A percentile compares a stretch with the other conserved stretches of the same genome.
Evolutionary conservation across 164 flowering plant genomes (phyloP).

Genomic region (Liriodendron chinense): DNA sequence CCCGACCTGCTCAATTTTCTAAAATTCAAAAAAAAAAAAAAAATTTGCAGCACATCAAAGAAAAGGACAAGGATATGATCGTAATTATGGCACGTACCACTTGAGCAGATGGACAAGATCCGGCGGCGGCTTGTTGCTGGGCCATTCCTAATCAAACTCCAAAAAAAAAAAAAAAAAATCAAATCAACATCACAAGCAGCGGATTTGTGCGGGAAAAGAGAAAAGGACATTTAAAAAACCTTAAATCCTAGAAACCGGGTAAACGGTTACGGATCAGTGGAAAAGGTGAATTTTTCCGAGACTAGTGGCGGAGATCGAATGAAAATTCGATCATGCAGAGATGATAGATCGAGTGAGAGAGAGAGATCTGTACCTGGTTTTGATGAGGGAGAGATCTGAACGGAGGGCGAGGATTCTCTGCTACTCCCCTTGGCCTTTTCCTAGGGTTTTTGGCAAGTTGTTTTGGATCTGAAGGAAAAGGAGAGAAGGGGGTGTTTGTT

Average conservation of each 20-base stretch:
- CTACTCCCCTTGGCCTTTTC: not conserved
- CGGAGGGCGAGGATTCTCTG: not conserved
- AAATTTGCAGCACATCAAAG: not conserved
- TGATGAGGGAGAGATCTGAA: not conserved
- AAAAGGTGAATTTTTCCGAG: not conserved
- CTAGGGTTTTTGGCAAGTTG: not conserved
- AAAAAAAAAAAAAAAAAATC: not conserved
- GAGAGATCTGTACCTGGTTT: not conserved
- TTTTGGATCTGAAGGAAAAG: not conserved
- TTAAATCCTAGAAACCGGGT: not conserved
- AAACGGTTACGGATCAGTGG: not conserved
- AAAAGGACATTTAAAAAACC: not conserved
- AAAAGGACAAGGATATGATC: not conserved
- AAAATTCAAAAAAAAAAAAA: not conserved
- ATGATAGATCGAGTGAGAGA: not conserved
- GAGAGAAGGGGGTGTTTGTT: not conserved
- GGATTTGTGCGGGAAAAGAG: not conserved
- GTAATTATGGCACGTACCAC: slow-evolving; percentile 25
- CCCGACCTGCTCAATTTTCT: slow-evolving; percentile 47
- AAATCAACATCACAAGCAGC: not conserved
- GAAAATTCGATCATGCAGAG: not conserved
- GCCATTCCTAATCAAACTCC: slow-evolving; percentile 31
- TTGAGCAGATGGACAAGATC: slow-evolving; percentile 36
- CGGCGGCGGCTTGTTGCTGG: slow-evolving; percentile 32
- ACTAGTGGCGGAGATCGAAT: not conserved